phyloP scores from a whole-genome alignment of 768 basidiomycete species.

The Mycena venus region DNA sequence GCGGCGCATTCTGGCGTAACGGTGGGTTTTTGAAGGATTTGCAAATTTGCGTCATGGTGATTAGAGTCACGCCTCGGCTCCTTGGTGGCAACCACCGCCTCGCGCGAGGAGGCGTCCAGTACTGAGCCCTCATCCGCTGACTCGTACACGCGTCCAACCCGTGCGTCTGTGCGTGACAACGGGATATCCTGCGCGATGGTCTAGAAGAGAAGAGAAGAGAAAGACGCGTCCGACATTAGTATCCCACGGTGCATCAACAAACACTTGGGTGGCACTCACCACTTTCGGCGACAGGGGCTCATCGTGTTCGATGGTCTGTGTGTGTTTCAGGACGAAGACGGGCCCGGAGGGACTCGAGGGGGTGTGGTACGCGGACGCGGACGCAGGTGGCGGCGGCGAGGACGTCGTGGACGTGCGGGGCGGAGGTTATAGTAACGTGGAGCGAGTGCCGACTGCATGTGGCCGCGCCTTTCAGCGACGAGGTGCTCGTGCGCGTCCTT shows the following conservation, averaged over 20 bases:
- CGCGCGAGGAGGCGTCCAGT: not conserved
- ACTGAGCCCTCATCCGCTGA: not conserved
- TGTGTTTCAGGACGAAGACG: slow-evolving; percentile 23
- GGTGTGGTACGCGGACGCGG: too few species aligned
- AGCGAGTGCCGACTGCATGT: slow-evolving; percentile 8
- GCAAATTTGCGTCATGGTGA: slow-evolving; percentile 20
- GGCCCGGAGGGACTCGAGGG: not conserved
- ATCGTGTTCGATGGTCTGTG: not conserved
- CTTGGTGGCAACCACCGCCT: not conserved
- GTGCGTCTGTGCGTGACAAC: not conserved
- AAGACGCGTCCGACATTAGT: slow-evolving; percentile 8
- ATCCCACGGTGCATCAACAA: not conserved
- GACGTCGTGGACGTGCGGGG: slow-evolving; percentile 2
- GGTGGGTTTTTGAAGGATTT: slow-evolving; percentile 14
- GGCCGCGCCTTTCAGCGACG: slow-evolving; percentile 18
- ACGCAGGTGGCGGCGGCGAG: slow-evolving; percentile 17
- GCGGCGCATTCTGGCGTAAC: not conserved
- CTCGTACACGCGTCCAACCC: slow-evolving; percentile 13
- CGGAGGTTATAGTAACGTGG: slow-evolving; percentile 9
- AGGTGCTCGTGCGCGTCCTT: slow-evolving; percentile 4
- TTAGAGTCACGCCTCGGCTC: slow-evolving; percentile 13
- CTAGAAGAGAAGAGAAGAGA: too few species aligned
- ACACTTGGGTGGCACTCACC: slow-evolving; percentile 6
- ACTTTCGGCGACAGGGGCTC: not conserved
- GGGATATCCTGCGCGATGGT: not conserved